Evolutionary conservation across 257 asterid species (phyloP), one percentile per base, ranked within the genome.

Genomic region (Nicotiana attenuata): DNA sequence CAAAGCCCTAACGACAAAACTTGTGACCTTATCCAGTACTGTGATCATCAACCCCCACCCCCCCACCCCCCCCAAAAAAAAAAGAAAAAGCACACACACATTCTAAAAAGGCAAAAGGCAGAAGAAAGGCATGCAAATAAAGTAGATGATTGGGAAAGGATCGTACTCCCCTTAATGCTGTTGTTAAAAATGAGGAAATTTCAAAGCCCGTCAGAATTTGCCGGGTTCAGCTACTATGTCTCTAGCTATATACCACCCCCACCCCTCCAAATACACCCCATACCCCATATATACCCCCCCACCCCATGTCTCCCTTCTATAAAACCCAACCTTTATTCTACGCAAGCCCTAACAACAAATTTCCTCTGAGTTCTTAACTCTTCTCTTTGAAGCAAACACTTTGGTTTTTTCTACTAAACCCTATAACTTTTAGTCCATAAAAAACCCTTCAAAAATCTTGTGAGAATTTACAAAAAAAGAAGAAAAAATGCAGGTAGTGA

Each of bases 401-500:
- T 35, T 35, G 41, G 41, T 6, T 35, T 35, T 35, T 35, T 5
- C 41, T 35, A 35, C 41, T 5, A 35, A 35, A 35, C 9, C 41
- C 41, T 0, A 35, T 35, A 35, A 35, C 41, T 35, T 35, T 41
- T 28, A 65, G 45, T 26, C 20, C 31, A 47, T 3, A 3, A 47
- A 75, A 24, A 45, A n/a, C 5, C 31, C 31, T 8, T 8, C 15
- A 29, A 57, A 52, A 55, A 52, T 3, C 15, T 53, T 55, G 81
- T 68, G 61, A 66, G 61, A 59, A 20, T 41, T 45, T 57, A 76
- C 66, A 75, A 78, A 19, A 53, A n/a, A 71, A 45, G 5, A 73
- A 14, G 63, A 2, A n/a, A 53, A 61, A 81, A 92, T 92, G 97
- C 90, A 91, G 91, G 87, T 88, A 7, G 91, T 85, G 41, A 88